Evolutionary conservation across 352 stramenopile genomes (phyloP).

Genomic region (Nothophytophthora sp.): DNA sequence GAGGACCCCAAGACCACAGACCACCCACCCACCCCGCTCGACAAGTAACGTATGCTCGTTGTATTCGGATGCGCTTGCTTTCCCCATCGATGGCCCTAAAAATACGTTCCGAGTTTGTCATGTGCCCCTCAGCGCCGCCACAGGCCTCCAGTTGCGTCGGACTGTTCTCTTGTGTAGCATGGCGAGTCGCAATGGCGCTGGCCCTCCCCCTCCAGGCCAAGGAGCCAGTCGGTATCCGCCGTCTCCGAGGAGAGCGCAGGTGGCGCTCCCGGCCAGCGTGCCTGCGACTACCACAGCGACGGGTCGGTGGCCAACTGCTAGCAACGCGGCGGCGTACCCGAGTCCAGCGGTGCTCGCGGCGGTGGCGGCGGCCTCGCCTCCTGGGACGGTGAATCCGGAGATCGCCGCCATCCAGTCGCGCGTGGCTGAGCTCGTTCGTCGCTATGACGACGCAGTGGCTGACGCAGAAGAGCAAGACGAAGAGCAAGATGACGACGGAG

Average conservation of each 20-base stretch:
- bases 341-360: constrained; percentile 15
- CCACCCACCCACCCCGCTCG: constrained; percentile 16
- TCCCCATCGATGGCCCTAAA: constrained; percentile 17
- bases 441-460: constrained; percentile 53
- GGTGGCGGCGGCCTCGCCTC: not conserved
- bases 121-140: constrained; percentile 2
- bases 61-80: not conserved
- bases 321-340: constrained; percentile 3
- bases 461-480: constrained; percentile 15
- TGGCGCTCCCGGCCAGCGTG: constrained; percentile 11
- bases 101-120: constrained; percentile 17
- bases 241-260: constrained; percentile 19
- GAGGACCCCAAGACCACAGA: constrained; percentile 32
- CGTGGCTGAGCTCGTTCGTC: constrained; percentile 67
- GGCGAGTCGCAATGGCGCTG: constrained; percentile 12
- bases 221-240: constrained; percentile 6
- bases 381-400: constrained; percentile 34
- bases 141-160: too few species aligned
- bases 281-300: not conserved
- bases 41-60: constrained; percentile 21
- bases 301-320: not conserved
- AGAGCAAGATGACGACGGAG: constrained; percentile 27
- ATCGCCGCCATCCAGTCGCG: constrained; percentile 69
- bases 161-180: constrained; percentile 6
- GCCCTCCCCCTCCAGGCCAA: constrained; percentile 8